Conservation (phyloP, 2,329 filamentous ascomycete genomes). For the Diaporthe citriasiana region DNA sequence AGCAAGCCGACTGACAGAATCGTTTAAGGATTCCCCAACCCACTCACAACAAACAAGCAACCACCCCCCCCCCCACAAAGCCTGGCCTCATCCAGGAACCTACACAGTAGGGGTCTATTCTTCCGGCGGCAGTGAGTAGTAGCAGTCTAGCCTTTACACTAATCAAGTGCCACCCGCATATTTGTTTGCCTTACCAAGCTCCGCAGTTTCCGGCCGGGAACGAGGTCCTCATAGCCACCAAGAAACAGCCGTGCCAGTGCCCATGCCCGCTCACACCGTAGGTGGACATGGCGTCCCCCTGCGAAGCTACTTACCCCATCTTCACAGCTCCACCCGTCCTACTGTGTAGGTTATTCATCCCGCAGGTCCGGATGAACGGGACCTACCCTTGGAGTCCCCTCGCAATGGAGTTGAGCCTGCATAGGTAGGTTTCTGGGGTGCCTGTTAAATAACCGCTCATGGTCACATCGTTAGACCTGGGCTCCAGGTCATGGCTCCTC, state of each 20-base stretch:
- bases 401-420: not conserved
- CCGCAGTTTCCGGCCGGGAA: constrained; percentile 1
- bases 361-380: constrained; percentile 12
- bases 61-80: not conserved
- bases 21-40: constrained; percentile 13
- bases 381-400: not conserved
- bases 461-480: constrained; percentile 4
- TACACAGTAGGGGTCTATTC: constrained; percentile 16
- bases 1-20: too few species aligned
- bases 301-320: constrained; percentile 11
- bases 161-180: not conserved
- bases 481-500: not conserved
- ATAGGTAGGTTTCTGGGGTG: not conserved
- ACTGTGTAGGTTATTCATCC: constrained; percentile 12
- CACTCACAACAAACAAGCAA: not conserved
- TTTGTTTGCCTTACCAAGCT: not conserved
- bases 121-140: not conserved
- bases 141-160: not conserved
- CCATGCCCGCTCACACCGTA: too few species aligned
- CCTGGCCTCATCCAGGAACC: not conserved
- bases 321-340: not conserved
- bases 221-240: not conserved
- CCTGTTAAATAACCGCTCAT: not conserved
- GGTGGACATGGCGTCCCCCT: not conserved
- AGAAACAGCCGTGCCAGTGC: not conserved